Conservation (phyloP, 768 basidiomycete species). For the Neoboletus magnificus region DNA sequence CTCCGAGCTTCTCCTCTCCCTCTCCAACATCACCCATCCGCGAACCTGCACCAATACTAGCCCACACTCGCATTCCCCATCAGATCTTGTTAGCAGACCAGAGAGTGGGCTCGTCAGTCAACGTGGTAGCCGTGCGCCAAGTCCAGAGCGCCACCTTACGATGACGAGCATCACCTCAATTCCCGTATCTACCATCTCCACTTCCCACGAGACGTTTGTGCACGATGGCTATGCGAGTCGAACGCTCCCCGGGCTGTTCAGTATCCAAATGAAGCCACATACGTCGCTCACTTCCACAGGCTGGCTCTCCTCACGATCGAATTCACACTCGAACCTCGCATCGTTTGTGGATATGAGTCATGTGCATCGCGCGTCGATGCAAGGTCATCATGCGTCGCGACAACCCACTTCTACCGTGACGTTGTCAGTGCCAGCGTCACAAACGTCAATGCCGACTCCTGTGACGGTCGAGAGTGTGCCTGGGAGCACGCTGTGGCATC, state of each 20-base stretch:
- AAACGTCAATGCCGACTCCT: conserved; percentile 2
- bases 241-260: conserved; percentile 49
- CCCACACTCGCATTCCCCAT: conserved; percentile 18
- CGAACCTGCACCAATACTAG: conserved; percentile 14
- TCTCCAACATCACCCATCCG: conserved; percentile 40
- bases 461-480: conserved; percentile 19
- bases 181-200: conserved; percentile 7
- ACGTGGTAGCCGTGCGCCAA: conserved; percentile 47
- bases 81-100: conserved; percentile 26
- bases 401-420: background rate
- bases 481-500: conserved; percentile 45
- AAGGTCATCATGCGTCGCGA: background rate
- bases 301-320: conserved; percentile 39
- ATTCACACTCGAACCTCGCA: conserved; percentile 30
- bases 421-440: background rate
- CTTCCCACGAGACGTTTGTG: conserved; percentile 46
- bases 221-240: conserved; percentile 52
- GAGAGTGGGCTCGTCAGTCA: conserved; percentile 32
- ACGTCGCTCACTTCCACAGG: conserved; percentile 42
- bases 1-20: conserved; percentile 74
- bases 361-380: conserved; percentile 1
- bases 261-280: conserved; percentile 62
- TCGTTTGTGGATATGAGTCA: conserved; percentile 1
- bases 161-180: conserved; percentile 3
- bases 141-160: conserved; percentile 47